A percentile compares a stretch with the other conserved stretches of the same genome.
Conservation (phyloP, 371 early-diverging fungal genomes). For the Haplosporangium sp. region DNA sequence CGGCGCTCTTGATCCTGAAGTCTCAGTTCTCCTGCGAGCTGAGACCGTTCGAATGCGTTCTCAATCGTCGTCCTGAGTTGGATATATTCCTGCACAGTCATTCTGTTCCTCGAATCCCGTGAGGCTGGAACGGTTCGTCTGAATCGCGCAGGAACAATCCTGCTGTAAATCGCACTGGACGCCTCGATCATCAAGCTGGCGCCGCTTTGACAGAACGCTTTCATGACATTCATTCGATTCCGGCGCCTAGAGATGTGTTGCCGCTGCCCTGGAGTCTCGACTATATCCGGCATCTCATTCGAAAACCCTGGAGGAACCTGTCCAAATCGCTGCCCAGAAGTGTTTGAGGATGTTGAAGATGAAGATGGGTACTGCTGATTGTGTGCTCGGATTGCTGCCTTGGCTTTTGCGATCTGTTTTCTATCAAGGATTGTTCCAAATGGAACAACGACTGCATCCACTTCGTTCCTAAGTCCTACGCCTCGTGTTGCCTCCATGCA, state of each 20-base stretch:
- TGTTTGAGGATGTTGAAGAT: background rate
- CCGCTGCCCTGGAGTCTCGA: conserved; percentile 35
- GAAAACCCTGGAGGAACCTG: conserved; percentile 20
- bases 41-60: conserved; percentile 27
- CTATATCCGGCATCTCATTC: conserved; percentile 45
- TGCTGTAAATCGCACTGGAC: conserved; percentile 18
- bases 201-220: conserved; percentile 38
- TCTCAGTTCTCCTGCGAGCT: conserved; percentile 5
- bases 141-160: conserved; percentile 37
- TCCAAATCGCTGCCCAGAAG: conserved; percentile 1
- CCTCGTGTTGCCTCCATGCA: conserved; percentile 56
- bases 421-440: conserved; percentile 48
- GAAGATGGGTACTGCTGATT: conserved; percentile 1
- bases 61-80: conserved; percentile 35
- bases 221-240: conserved; percentile 35
- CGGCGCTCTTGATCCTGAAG: conserved; percentile 2
- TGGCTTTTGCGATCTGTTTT: conserved; percentile 7
- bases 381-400: conserved; percentile 1
- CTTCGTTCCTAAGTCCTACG: conserved; percentile 52
- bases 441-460: conserved; percentile 43
- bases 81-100: conserved; percentile 32
- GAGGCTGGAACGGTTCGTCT: conserved; percentile 4
- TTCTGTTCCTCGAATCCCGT: conserved; percentile 6
- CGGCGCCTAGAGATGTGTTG: conserved; percentile 33
- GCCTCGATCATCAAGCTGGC: conserved; percentile 22